A percentile compares a stretch with the other conserved stretches of the same genome.
Conservation (phyloP, 352 stramenopile species). For the Pythium periplocum region DNA sequence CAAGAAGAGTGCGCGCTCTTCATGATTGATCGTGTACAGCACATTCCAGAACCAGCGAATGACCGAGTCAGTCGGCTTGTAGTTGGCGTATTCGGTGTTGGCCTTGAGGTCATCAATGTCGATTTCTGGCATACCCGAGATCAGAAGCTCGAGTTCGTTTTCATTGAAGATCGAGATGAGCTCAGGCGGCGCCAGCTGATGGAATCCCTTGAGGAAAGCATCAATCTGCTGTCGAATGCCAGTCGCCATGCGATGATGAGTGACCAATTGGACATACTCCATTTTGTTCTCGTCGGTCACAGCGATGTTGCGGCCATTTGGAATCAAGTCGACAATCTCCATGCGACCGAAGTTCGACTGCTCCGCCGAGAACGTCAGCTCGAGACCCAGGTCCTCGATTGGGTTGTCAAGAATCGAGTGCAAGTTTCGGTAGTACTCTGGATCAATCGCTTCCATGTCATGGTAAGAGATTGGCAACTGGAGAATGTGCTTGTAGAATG, state of each 20-base stretch:
- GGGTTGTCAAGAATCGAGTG: conserved; percentile 87
- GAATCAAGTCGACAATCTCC: conserved; percentile 87
- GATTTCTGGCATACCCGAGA: conserved; percentile 91
- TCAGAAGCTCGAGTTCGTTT: conserved; percentile 91
- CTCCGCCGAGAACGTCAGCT: conserved; percentile 91
- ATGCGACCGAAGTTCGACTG: conserved; percentile 89
- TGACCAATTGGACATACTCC: conserved; percentile 93
- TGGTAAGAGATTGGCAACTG: conserved; percentile 95
- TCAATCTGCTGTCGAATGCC: conserved; percentile 95
- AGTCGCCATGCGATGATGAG: conserved; percentile 98
- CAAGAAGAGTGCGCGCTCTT: conserved; percentile 90
- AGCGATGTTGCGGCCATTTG: conserved; percentile 75
- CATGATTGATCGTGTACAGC: conserved; percentile 86
- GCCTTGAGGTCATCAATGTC: conserved; percentile 93
- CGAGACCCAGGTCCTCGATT: conserved; percentile 81
- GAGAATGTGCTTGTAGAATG: conserved; percentile 99
- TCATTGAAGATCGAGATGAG: conserved; percentile 93
- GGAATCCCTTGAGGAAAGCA: conserved; percentile 88
- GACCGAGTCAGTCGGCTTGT: conserved; percentile 83
- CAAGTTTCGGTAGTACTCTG: conserved; percentile 93
- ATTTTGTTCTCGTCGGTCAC: conserved; percentile 94
- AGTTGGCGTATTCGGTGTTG: conserved; percentile 93
- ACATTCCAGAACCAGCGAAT: conserved; percentile 95
- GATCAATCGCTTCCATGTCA: conserved; percentile 99
- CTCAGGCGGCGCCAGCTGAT: conserved; percentile 87